Conservation (phyloP, 257 asterid genomes). For the Schizonepeta tenuifolia region DNA sequence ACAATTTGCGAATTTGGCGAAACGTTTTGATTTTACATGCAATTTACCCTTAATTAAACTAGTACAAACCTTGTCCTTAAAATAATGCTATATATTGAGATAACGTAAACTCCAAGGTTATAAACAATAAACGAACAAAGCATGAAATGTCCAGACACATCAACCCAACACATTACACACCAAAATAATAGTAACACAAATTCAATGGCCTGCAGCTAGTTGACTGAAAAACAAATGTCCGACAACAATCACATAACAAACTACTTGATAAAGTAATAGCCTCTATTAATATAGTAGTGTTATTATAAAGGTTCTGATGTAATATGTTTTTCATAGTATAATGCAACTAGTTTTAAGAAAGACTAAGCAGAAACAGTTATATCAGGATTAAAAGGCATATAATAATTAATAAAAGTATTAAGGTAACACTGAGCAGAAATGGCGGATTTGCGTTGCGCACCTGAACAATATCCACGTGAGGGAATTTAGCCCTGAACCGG, state of each 20-base stretch:
- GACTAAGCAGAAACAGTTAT: background rate
- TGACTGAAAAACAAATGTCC: background rate
- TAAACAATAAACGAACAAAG: background rate
- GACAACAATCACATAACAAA: background rate
- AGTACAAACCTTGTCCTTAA: background rate
- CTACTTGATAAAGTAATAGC: background rate
- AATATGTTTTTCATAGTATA: background rate
- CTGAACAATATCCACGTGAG: conserved; percentile 61
- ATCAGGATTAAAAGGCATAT: background rate
- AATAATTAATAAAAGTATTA: background rate
- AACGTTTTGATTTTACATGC: too few species aligned
- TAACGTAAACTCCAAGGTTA: background rate
- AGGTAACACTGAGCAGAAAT: background rate
- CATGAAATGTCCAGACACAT: background rate
- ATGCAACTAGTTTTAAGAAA: background rate
- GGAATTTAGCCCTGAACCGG: conserved; percentile 62
- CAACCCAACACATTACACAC: background rate
- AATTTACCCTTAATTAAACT: too few species aligned
- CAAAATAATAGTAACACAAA: background rate
- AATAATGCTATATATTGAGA: background rate
- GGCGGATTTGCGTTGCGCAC: conserved; percentile 37
- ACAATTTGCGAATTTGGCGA: too few species aligned
- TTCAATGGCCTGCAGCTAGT: background rate
- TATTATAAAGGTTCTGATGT: too few species aligned
- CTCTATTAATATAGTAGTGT: too few species aligned